Evolutionary conservation across 305 asterid genomes (phyloP), one percentile per base, ranked within the genome.

Genomic region (Fraxinus sp.): DNA sequence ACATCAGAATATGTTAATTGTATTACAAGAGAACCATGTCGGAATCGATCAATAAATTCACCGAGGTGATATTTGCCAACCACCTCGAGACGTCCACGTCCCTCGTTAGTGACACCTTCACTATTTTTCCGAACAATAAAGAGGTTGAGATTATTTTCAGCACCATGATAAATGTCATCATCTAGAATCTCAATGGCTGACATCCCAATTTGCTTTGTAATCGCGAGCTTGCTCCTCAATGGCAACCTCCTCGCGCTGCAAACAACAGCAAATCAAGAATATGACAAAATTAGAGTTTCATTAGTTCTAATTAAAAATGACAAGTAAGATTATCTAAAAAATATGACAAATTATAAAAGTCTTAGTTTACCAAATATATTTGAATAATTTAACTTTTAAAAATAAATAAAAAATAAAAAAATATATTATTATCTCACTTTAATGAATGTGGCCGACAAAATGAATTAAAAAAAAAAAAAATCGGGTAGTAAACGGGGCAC

Each of bases 151-250:
- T 91, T 92, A 62, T 92, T 96, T 85, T 96, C 98, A 3, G 99
- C 94, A 10, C 97, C 99, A 18, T 93, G 91, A 88, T 93, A 94
- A 44, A 92, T 90, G 82, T 96, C 98, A 76, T 93, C 98, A 55
- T 96, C 98, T 4, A 94, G 97, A 83, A 96, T 96, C 91, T 93
- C 98, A 1, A 96, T 98, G 20, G 99, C 98, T 26, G 97, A 91
- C 98, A 93, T 96, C 99, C 99, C 99, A 96, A 78, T 96, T 96
- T 6, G 98, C 98, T 5, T 94, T 97, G 90, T 97, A 93, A 88
- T 97, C 99, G 20, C 97, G 97, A 6, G 99, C 99, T 83, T 98
- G 94, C 87, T 90, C 94, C 89, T 94, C 97, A 35, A 96, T 96
- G 35, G 99, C 98, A 76, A 98, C 99, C 89, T 96, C 99, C 87